phyloP scores from a whole-genome alignment of 768 basidiomycete genomes.

The Mycena olivaceomarginata region DNA sequence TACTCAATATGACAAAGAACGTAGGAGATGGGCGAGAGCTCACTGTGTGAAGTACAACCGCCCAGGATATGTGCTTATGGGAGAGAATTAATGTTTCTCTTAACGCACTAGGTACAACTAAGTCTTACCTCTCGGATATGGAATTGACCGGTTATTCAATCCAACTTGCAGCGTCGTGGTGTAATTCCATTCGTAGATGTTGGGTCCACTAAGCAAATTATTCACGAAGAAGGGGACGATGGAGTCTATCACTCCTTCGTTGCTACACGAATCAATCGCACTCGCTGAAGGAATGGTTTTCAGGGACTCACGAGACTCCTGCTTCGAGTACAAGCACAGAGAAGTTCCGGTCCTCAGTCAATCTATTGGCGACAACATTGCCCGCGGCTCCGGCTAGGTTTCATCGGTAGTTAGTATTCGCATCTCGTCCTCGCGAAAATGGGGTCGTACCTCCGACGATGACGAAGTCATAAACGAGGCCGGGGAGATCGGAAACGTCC shows the following conservation, averaged over 20 bases:
- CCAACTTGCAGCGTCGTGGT: conserved; percentile 48
- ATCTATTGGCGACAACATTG: conserved; percentile 9
- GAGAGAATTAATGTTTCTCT: neutral
- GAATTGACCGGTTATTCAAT: conserved; percentile 42
- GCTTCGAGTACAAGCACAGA: too few relatives aligned
- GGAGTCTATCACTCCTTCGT: conserved; percentile 42
- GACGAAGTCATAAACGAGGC: conserved; percentile 52
- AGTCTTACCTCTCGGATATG: conserved; percentile 38
- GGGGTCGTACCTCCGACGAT: conserved; percentile 52
- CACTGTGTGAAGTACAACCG: conserved; percentile 30
- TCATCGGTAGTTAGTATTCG: neutral
- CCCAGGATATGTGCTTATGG: conserved; percentile 33
- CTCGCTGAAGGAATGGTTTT: neutral
- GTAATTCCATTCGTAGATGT: conserved; percentile 51
- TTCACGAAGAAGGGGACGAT: conserved; percentile 42
- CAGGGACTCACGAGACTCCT: too few relatives aligned
- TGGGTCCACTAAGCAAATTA: conserved; percentile 21
- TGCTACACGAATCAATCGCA: conserved; percentile 32
- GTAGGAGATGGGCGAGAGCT: neutral
- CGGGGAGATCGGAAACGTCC: conserved; percentile 27
- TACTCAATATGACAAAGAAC: neutral
- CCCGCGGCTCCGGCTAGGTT: conserved; percentile 52
- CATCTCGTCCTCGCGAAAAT: neutral
- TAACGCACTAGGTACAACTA: neutral
- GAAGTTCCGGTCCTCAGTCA: too few relatives aligned